These are phyloP conservation scores for Arabidopsis arenosa DNA, from an alignment of 345 rosid genomes.

Conservation along the genomic window DNA sequence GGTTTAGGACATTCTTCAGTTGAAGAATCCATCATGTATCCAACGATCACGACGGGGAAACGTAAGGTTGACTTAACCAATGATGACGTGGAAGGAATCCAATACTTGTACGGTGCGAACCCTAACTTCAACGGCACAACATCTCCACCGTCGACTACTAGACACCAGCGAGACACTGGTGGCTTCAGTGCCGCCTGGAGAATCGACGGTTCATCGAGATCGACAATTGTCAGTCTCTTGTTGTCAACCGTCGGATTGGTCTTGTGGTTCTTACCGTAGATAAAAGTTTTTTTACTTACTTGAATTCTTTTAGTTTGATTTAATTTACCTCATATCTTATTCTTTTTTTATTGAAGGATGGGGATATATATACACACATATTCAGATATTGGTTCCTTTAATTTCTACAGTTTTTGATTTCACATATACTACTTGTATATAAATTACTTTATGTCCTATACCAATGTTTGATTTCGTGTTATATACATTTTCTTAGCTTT, in stretches of 20 bases:
- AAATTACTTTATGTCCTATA: neutral
- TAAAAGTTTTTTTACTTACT: neutral
- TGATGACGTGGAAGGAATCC: conserved; percentile 80
- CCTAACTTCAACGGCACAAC: conserved; percentile 68
- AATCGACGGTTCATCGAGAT: conserved; percentile 29
- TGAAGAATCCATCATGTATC: conserved; percentile 80
- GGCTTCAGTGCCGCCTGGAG: conserved; percentile 40
- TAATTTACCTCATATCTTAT: conserved; percentile 4
- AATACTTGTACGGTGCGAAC: conserved; percentile 74
- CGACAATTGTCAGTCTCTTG: conserved; percentile 35
- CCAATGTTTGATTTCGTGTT: conserved; percentile 13
- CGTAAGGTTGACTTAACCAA: conserved; percentile 62
- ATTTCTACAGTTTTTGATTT: conserved; percentile 6
- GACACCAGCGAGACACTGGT: conserved; percentile 57
- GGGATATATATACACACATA: conserved; percentile 13
- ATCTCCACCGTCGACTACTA: conserved; percentile 39
- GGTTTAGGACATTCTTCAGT: conserved; percentile 94
- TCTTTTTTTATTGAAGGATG: conserved; percentile 23
- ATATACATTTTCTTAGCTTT: neutral
- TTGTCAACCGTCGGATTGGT: conserved; percentile 52
- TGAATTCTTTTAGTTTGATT: conserved; percentile 19
- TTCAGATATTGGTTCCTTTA: conserved; percentile 24
- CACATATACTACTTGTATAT: conserved; percentile 17
- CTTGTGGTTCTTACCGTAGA: conserved; percentile 38
- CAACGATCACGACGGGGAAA: conserved; percentile 67